These are phyloP conservation scores for Aspergillus aculeatinus DNA, from an alignment of 2,329 filamentous ascomycete species.

Conservation along the genomic window DNA sequence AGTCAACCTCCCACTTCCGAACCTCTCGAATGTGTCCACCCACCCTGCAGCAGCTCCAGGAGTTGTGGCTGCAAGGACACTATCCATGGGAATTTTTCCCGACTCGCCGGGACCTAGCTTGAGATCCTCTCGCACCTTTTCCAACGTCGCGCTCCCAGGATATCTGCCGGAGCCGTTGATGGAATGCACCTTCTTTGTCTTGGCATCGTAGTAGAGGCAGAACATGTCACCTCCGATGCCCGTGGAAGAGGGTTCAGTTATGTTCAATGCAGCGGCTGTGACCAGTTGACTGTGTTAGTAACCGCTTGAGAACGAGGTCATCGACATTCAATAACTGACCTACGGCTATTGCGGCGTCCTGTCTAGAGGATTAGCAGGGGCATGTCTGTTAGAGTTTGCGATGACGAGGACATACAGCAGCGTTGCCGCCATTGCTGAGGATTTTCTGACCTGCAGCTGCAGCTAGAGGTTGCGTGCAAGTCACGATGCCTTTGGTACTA, in stretches of 20 bases:
- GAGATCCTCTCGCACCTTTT: conserved; percentile 68
- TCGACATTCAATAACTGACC: conserved; percentile 50
- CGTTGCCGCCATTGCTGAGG: conserved; percentile 86
- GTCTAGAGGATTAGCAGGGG: conserved; percentile 6
- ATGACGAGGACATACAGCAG: conserved; percentile 64
- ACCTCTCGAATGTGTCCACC: conserved; percentile 83
- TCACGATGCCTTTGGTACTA: conserved; percentile 86
- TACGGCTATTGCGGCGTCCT: conserved; percentile 96
- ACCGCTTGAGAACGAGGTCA: not conserved
- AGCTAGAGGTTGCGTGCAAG: conserved; percentile 85
- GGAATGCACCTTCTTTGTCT: conserved; percentile 75
- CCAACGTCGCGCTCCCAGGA: conserved; percentile 66
- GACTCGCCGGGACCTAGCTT: conserved; percentile 59
- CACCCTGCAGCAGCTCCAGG: conserved; percentile 91
- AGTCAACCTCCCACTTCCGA: conserved; percentile 81
- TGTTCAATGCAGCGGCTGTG: conserved; percentile 80
- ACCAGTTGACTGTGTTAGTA: not conserved
- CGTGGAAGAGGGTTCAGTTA: conserved; percentile 89
- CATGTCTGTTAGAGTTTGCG: no score
- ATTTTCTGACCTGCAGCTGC: conserved; percentile 83
- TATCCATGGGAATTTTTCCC: conserved; percentile 68
- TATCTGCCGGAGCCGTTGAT: conserved; percentile 93
- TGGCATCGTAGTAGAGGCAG: conserved; percentile 85
- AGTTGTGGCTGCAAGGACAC: conserved; percentile 78
- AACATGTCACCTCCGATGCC: conserved; percentile 98